Evolutionary conservation across 371 early-diverging fungal species (phyloP), one percentile per base, ranked within the genome.

Genomic region (Rhizopus delemar): DNA sequence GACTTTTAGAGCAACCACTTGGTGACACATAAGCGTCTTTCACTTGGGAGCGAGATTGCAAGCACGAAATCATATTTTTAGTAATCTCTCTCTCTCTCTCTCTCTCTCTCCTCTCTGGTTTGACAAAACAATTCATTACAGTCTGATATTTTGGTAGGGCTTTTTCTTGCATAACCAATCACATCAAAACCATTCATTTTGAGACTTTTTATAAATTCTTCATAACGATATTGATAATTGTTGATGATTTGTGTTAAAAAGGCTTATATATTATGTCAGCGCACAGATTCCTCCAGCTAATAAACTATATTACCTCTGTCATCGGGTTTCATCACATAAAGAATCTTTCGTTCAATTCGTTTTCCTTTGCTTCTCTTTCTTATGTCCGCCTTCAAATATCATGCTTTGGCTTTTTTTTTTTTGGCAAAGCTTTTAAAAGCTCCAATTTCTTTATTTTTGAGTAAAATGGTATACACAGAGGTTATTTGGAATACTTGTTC

Each of bases 121-220:
- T n/a, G n/a, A n/a, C n/a, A n/a, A n/a, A n/a, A n/a, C 33, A 49
- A 49, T 49, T 49, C 29, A 49, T 45, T 4, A n/a, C n/a, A n/a
- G 45, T 45, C 45, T 45, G 45, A 45, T 12, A 45, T 45, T 45
- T 45, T 45, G 45, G 45, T 15, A 13, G 45, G 45, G 13, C 45
- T 43, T 43, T 43, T 43, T 46, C 55, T 46, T 33, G 61, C 61
- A 55, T 55, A 60, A 35, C 55, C 61, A 39, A 60, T 55, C 33
- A 60, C 54, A 49, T 60, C 56, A 55, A 50, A 54, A 33, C 49
- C 61, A 60, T 55, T 36, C 39, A 38, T 55, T 50, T 50, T 49
- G 12, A 50, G 53, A 38, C 46, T 61, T 39, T 54, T 43, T 29
- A 61, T 52, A 15, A 34, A 55, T 48, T 29, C 6, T 53, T 61